Evolutionary conservation across 2,329 filamentous ascomycete genomes (phyloP).

Genomic region (Hypoxylon sp.): DNA sequence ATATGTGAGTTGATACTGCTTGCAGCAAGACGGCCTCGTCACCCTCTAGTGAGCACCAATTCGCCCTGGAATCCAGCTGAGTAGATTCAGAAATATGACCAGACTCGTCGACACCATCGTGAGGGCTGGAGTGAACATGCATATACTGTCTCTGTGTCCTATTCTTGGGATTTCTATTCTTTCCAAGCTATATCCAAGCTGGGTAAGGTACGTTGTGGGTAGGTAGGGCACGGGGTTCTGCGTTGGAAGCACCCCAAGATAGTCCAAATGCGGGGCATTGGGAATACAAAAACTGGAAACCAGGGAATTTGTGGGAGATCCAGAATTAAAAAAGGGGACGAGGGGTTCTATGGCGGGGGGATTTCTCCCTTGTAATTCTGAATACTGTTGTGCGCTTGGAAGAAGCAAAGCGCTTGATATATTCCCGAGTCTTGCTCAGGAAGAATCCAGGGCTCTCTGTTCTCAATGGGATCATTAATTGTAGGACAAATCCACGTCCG

Average conservation of each 20-base stretch:
- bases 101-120: constrained; percentile 3
- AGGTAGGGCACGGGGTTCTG: constrained; percentile 29
- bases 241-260: constrained; percentile 37
- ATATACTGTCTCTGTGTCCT: background rate
- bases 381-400: constrained; percentile 10
- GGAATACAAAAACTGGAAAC: constrained; percentile 40
- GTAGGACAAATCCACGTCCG: background rate
- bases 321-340: constrained; percentile 37
- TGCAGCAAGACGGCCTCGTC: constrained; percentile 18
- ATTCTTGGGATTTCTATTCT: constrained; percentile 7
- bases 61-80: constrained; percentile 11
- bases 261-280: constrained; percentile 42
- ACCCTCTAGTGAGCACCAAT: constrained; percentile 15
- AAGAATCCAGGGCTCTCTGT: background rate
- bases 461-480: background rate
- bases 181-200: constrained; percentile 12
- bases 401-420: constrained; percentile 23
- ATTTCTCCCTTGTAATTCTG: constrained; percentile 3
- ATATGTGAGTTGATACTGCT: constrained; percentile 33
- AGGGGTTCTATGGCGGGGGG: constrained; percentile 34
- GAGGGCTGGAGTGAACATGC: constrained; percentile 17
- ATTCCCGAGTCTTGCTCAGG: constrained; percentile 22
- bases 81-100: constrained; percentile 6
- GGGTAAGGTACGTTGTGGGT: constrained; percentile 26
- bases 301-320: constrained; percentile 42